Base-by-base conservation (phyloP, 1,139 yeast species). In the Geotrichum reessii region DNA sequence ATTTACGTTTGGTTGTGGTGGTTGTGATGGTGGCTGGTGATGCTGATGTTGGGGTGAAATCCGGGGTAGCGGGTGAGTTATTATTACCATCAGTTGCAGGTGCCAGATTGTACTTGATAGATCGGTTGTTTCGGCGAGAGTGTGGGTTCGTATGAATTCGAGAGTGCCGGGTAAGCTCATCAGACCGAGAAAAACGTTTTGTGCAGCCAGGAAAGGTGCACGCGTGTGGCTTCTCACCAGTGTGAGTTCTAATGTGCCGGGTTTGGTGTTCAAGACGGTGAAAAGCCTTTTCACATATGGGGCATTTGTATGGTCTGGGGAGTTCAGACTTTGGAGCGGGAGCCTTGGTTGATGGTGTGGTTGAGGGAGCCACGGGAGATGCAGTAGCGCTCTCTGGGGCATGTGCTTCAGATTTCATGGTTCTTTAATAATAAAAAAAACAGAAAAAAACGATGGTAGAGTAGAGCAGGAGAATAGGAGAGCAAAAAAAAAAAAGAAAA, bases 241-340 rank as follows among this genome's bases (percentile, higher is more conserved):
- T 92, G 70, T 92, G 98, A 6, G 97, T 92, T 62, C 97, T 78
- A 57, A 92, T 87, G 70, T 92, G 98, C 67, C 98, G 82, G 19
- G 97, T 91, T 71, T 90, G 96, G 73, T 92, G 98, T 72, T 92
- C 98, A 54, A 91, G 76, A 55, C 98, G 79, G 69, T 90, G 96
- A 71, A 92, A 92, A 1, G 96, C 96, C 75, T 92, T 89, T 58
- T 86, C 87, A 73, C 98, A 92, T 69, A 87, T 81, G 19, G 96
- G 92, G 68, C 98, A 92, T 71, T 89, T 87, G 77, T 88, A 91
- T 3, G 97, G 97, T 65, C 95, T 68, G 40, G 78, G 79, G 42
- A 75, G 72, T 57, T 76, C 79, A 19, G 68, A 64, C 61, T 64
- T 67, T 56, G 58, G 63, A 24, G 60, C 47, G n/a, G 44, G 44